Base-by-base conservation (phyloP, 768 basidiomycete species). In the Hydnomerulius pinastri region DNA sequence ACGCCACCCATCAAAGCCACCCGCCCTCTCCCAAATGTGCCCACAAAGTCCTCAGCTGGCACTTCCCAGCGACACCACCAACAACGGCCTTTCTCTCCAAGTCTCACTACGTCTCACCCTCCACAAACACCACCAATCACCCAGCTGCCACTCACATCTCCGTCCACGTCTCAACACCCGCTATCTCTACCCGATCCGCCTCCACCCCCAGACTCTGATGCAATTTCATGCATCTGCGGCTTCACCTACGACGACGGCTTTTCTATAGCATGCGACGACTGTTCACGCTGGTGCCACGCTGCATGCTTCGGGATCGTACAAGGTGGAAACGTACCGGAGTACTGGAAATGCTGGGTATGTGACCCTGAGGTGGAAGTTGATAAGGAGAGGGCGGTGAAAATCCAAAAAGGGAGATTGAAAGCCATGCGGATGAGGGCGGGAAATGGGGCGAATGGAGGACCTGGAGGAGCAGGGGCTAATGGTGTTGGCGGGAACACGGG, bases 231-330 rank as follows among this genome's bases (percentile, higher is more conserved):
- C 65, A 87, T 91, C 51, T 94, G 91, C 66, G 83, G 82, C 6
- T 79, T 80, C 53, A 70, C 76, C 39, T 77, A 82, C 61, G 92
- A 92, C 68, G 90, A 92, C 65, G 91, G 91, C 18, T 90, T 87
- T 66, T 86, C 84, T 9, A 89, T 94, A 54, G 88, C 86, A 9
- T 95, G 92, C 70, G 92, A 94, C 66, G 65, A 73, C 42, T 95
- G 92, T 63, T 79, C 77, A 18, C 79, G 86, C 32, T 94, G 92
- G 91, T 87, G 86, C 58, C 92, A 95, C 70, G 84, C 81, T 6
- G 83, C 81, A 7, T 94, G 93, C 69, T 88, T 87, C 57, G 79
- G 74, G 40, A 84, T 88, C 54, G 70, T 73, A 11, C 69, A 77
- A 45, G 78, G 74, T 4, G 64, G 65, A 6, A 57, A 69, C 37